phyloP scores from a whole-genome alignment of 1,284 basidiomycete species.

The Naganishia sp. region DNA sequence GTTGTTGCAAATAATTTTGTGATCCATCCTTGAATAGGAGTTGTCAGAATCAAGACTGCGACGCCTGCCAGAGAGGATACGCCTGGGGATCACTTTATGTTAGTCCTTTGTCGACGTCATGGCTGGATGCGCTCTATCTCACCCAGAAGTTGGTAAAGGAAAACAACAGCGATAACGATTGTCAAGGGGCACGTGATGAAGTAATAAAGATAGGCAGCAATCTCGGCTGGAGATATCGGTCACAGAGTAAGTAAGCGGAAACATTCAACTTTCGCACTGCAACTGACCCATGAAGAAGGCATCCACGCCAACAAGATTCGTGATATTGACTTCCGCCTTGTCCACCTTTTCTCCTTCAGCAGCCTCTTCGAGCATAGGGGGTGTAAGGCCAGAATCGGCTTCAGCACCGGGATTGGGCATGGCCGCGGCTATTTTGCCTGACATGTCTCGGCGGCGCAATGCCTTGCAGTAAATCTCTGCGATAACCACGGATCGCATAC shows the following conservation, averaged over 20 bases:
- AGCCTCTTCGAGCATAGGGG: conserved; percentile 36
- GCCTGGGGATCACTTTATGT: conserved; percentile 49
- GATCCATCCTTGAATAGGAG: conserved; percentile 53
- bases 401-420: conserved; percentile 38
- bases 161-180: conserved; percentile 54
- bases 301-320: conserved; percentile 60
- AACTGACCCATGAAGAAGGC: conserved; percentile 54
- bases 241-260: not conserved
- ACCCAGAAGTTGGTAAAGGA: conserved; percentile 55
- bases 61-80: conserved; percentile 56
- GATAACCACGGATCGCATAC: conserved; percentile 57
- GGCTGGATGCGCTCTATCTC: conserved; percentile 39
- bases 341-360: conserved; percentile 42
- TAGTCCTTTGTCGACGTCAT: conserved; percentile 42
- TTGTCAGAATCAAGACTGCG: conserved; percentile 50
- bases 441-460: conserved; percentile 56
- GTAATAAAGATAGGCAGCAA: conserved; percentile 49
- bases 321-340: conserved; percentile 54
- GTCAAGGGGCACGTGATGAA: conserved; percentile 52
- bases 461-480: conserved; percentile 61
- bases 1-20: conserved; percentile 55
- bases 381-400: conserved; percentile 30
- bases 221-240: conserved; percentile 32
- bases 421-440: conserved; percentile 38
- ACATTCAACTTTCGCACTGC: not conserved